Percentiles rank a stretch among this genome's conserved stretches.
phyloP scores from a whole-genome alignment of 2,329 filamentous ascomycete genomes.

The Sporothrix brunneoviolacea region DNA sequence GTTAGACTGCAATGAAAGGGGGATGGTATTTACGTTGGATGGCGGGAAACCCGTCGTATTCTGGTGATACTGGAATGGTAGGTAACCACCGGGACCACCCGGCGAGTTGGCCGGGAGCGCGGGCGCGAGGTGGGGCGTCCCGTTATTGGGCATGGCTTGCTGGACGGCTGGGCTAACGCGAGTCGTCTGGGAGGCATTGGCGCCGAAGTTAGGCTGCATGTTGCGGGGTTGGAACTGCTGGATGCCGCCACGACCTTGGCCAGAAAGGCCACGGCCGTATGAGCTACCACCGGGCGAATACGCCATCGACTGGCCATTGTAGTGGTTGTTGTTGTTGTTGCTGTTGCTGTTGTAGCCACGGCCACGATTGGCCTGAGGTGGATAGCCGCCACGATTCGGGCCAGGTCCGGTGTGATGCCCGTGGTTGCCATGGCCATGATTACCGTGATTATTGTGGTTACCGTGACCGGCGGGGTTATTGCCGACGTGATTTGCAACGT shows the following conservation, averaged over 20 bases:
- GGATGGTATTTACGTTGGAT: slow-evolving; percentile 18
- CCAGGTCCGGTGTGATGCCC: slow-evolving; percentile 46
- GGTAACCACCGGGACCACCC: too few relatives aligned
- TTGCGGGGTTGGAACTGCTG: slow-evolving; percentile 39
- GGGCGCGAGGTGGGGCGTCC: slow-evolving; percentile 61
- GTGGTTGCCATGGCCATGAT: slow-evolving; percentile 62
- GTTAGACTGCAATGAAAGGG: slow-evolving; percentile 1
- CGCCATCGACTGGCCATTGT: slow-evolving; percentile 39
- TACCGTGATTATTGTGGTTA: slow-evolving; percentile 61
- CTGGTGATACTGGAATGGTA: slow-evolving; percentile 9
- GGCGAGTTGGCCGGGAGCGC: slow-evolving; percentile 59
- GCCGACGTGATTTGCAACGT: slow-evolving; percentile 57
- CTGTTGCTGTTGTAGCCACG: slow-evolving; percentile 40
- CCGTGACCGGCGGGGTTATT: slow-evolving; percentile 54
- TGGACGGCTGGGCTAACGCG: slow-evolving; percentile 60
- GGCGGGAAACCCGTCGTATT: slow-evolving; percentile 16
- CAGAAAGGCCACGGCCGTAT: slow-evolving; percentile 33
- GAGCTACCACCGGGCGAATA: slow-evolving; percentile 33
- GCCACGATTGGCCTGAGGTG: slow-evolving; percentile 43
- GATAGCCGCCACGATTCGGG: slow-evolving; percentile 50
- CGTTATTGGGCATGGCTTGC: slow-evolving; percentile 51
- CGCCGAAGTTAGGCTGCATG: slow-evolving; percentile 32
- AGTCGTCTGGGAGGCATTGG: slow-evolving; percentile 60
- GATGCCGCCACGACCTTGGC: slow-evolving; percentile 43
- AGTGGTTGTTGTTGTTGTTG: slow-evolving; percentile 33